Evolutionary conservation across 116 monocot species (phyloP).

Genomic region (Trichopus zeylanicus): DNA sequence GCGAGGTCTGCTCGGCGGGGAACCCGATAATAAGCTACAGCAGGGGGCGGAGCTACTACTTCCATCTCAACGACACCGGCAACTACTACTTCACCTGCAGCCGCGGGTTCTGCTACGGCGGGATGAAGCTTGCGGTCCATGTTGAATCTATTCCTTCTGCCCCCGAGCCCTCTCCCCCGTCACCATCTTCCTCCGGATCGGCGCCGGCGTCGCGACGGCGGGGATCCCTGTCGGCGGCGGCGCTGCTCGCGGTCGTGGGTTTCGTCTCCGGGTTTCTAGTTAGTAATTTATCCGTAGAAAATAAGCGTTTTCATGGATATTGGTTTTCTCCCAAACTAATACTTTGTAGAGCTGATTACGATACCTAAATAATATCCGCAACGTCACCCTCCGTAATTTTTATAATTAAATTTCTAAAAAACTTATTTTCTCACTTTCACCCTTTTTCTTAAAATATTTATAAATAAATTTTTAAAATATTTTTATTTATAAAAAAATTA

Average conservation of each 20-base stretch:
- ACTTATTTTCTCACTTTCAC: too few relatives aligned
- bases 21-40: constrained; percentile 7
- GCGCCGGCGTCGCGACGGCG: too few relatives aligned
- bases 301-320: too few relatives aligned
- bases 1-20: constrained; percentile 14
- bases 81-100: constrained; percentile 34
- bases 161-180: not conserved
- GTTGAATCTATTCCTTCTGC: not conserved
- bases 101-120: constrained; percentile 30
- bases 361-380: too few relatives aligned
- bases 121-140: constrained; percentile 33
- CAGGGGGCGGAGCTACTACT: constrained; percentile 9
- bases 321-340: too few relatives aligned
- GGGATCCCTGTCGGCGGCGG: not conserved
- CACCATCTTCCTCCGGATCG: not conserved
- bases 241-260: not conserved
- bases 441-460: too few relatives aligned
- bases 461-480: too few relatives aligned
- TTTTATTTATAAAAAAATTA: too few relatives aligned
- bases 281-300: too few relatives aligned
- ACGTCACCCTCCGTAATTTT: too few relatives aligned
- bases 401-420: too few relatives aligned
- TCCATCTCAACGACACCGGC: constrained; percentile 21
- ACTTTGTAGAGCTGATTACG: too few relatives aligned
- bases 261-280: not conserved